These are phyloP conservation scores for Ascobolus immersus DNA, from an alignment of 495 filamentous ascomycete species.

Conservation along the genomic window DNA sequence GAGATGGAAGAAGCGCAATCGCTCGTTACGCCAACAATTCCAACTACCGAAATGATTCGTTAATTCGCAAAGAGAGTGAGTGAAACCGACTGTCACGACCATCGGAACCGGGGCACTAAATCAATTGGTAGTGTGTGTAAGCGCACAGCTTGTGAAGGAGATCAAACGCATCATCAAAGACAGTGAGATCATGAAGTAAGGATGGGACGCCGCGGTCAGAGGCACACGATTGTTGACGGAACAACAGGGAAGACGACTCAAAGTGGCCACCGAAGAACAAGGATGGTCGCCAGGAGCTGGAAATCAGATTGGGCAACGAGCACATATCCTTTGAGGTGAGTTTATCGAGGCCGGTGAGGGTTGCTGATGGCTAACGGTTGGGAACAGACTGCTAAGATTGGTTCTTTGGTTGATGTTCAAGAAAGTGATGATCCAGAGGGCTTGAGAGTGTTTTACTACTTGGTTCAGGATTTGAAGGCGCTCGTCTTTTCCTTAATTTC, in stretches of 20 bases:
- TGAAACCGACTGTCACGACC: constrained; percentile 8
- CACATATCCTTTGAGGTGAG: constrained; percentile 84
- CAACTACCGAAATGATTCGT: constrained; percentile 94
- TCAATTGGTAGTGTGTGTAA: constrained; percentile 68
- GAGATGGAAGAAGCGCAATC: constrained; percentile 82
- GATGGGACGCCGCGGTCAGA: constrained; percentile 4
- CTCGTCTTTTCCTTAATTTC: constrained; percentile 89
- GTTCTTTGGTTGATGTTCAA: constrained; percentile 84
- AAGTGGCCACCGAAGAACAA: constrained; percentile 99
- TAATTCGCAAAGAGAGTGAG: constrained; percentile 98
- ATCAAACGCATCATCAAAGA: constrained; percentile 94
- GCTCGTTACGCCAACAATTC: constrained; percentile 98
- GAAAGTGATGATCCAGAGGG: constrained; percentile 93
- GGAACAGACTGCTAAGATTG: constrained; percentile 88
- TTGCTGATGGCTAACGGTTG: constrained; percentile 2
- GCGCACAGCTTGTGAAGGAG: constrained; percentile 70
- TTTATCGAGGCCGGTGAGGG: background rate
- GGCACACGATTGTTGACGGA: no score
- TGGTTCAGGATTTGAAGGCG: constrained; percentile 92
- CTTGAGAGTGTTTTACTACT: constrained; percentile 96
- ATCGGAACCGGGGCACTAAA: background rate
- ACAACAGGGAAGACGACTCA: constrained; percentile 83
- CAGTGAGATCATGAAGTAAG: constrained; percentile 98
- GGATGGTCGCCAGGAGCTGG: constrained; percentile 88
- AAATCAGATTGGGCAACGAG: constrained; percentile 80